Evolutionary conservation across 371 early-diverging fungal genomes (phyloP).

Genomic region (Rhizopus arrhizus): DNA sequence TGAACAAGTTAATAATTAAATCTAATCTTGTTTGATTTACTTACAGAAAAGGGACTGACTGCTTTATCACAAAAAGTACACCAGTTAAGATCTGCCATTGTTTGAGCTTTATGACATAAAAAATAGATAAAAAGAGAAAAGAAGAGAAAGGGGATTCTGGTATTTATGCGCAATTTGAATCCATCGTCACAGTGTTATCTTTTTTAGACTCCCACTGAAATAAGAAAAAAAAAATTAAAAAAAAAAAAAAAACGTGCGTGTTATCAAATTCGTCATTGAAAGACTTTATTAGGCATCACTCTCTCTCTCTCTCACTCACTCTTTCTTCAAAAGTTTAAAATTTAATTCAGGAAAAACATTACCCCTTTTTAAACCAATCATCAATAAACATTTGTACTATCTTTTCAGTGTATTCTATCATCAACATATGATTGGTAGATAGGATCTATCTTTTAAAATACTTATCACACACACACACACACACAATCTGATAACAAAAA

Average conservation of each 20-base stretch:
- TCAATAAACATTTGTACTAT: not conserved
- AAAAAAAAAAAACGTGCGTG: slow-evolving; percentile 3
- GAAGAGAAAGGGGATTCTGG: not conserved
- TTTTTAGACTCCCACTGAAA: not conserved
- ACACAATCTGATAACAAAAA: too few relatives aligned
- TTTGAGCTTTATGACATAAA: slow-evolving; percentile 1
- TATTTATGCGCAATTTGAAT: not conserved
- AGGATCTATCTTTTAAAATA: not conserved
- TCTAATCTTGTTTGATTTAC: slow-evolving; percentile 1
- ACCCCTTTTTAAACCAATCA: not conserved
- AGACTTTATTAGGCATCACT: slow-evolving; percentile 3
- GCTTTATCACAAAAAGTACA: slow-evolving; percentile 48
- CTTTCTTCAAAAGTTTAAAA: not conserved
- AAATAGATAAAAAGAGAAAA: slow-evolving; percentile 3
- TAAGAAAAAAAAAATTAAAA: too few relatives aligned
- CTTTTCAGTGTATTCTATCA: not conserved
- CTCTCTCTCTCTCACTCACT: not conserved
- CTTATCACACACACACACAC: too few relatives aligned
- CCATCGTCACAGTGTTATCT: not conserved
- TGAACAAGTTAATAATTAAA: not conserved
- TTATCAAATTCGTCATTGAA: slow-evolving; percentile 10
- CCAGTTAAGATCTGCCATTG: slow-evolving; percentile 41
- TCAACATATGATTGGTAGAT: not conserved
- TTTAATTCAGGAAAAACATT: not conserved
- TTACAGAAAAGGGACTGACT: slow-evolving; percentile 42